Conservation (phyloP, 179 eudicot genomes). For the Silene coronaria region DNA sequence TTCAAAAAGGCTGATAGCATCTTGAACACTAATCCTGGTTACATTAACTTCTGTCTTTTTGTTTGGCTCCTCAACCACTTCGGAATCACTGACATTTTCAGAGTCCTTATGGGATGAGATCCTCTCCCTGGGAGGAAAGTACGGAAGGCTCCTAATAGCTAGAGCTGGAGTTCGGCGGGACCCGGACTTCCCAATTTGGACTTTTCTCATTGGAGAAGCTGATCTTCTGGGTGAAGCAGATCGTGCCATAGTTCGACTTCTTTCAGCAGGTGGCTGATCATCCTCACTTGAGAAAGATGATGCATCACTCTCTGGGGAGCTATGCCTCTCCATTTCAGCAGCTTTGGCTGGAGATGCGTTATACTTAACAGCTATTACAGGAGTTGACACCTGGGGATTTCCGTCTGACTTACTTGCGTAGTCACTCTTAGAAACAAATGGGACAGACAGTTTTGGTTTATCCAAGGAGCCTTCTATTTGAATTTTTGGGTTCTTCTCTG, state of each 20-base stretch:
- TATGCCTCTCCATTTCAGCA: constrained; percentile 74
- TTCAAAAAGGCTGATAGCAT: constrained; percentile 88
- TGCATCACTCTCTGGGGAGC: constrained; percentile 60
- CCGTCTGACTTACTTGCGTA: constrained; percentile 26
- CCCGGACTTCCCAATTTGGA: constrained; percentile 88
- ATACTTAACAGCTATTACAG: constrained; percentile 50
- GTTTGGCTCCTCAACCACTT: constrained; percentile 43
- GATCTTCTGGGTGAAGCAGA: constrained; percentile 95
- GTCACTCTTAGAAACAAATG: constrained; percentile 30
- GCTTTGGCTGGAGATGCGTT: constrained; percentile 88
- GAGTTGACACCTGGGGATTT: constrained; percentile 24
- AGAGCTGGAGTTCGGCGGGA: constrained; percentile 74
- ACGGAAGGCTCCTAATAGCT: constrained; percentile 64
- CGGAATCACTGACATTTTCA: constrained; percentile 46
- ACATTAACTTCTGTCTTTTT: constrained; percentile 57
- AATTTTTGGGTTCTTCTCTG: constrained; percentile 37
- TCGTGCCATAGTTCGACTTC: constrained; percentile 71
- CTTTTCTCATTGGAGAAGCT: constrained; percentile 93
- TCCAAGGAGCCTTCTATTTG: constrained; percentile 24
- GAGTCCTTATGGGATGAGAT: constrained; percentile 41
- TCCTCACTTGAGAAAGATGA: constrained; percentile 67
- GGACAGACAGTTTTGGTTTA: constrained; percentile 22
- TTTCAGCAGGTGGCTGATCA: constrained; percentile 62
- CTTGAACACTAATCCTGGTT: constrained; percentile 84
- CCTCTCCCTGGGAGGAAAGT: constrained; percentile 66